Conservation (phyloP, 2,329 filamentous ascomycete genomes). For the Xylariomycetidae sp. region DNA sequence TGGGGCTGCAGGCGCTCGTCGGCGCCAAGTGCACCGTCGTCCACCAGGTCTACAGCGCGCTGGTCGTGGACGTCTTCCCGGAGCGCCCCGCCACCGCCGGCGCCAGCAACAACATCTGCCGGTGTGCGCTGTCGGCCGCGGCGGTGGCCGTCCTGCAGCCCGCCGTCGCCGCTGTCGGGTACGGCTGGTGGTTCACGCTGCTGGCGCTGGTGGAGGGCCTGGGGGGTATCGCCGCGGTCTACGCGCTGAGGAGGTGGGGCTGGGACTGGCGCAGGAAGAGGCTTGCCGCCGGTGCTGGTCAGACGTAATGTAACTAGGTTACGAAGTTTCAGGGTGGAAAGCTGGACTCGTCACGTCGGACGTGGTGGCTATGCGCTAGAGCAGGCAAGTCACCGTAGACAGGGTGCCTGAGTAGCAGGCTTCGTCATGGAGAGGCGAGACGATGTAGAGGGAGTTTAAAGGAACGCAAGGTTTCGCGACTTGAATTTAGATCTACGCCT, state of each 20-base stretch:
- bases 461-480: too few relatives aligned
- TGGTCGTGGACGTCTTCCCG: constrained; percentile 18
- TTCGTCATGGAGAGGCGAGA: too few relatives aligned
- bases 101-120: constrained; percentile 11
- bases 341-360: too few relatives aligned
- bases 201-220: constrained; percentile 7
- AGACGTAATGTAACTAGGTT: too few relatives aligned
- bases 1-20: constrained; percentile 14
- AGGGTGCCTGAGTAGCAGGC: too few relatives aligned
- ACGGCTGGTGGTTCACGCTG: constrained; percentile 37
- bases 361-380: too few relatives aligned
- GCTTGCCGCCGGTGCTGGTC: too few relatives aligned
- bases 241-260: constrained; percentile 1
- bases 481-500: too few relatives aligned
- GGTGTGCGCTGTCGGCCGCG: constrained; percentile 13
- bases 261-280: constrained; percentile 4
- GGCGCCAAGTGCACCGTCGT: constrained; percentile 9
- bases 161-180: constrained; percentile 25
- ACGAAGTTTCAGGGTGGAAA: too few relatives aligned
- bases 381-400: too few relatives aligned
- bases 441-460: too few relatives aligned
- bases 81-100: constrained; percentile 11
- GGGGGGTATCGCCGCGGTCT: constrained; percentile 5
- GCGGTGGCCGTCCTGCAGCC: constrained; percentile 15
- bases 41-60: constrained; percentile 11